These are phyloP conservation scores for Dictyostelium citrinum DNA, from an alignment of 78 protist genomes.

Conservation along the genomic window DNA sequence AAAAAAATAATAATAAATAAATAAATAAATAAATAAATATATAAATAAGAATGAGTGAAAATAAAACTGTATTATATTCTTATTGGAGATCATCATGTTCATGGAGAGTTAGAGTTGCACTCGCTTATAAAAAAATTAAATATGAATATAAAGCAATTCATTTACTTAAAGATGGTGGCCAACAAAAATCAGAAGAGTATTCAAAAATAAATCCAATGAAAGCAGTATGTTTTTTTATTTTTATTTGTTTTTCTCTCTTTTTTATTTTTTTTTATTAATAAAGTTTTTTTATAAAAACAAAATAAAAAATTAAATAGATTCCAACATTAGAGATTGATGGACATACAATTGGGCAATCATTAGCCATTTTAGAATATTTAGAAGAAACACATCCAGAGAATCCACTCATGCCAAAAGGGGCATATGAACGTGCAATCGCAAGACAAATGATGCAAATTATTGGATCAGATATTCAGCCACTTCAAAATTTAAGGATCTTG, in stretches of 20 bases:
- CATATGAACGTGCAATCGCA: conserved; percentile 69
- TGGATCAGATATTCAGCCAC: conserved; percentile 84
- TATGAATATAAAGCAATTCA: conserved; percentile 76
- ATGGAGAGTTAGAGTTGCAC: conserved; percentile 90
- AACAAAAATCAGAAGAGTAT: conserved; percentile 67
- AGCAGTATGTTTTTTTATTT: background rate
- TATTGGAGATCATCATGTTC: conserved; percentile 91
- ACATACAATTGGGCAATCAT: conserved; percentile 66
- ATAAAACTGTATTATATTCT: conserved; percentile 58
- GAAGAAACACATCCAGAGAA: conserved; percentile 73
- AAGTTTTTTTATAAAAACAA: too few relatives aligned
- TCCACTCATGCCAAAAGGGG: conserved; percentile 59
- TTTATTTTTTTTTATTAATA: background rate
- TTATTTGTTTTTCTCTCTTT: background rate
- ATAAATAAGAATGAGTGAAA: background rate
- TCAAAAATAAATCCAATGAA: conserved; percentile 53
- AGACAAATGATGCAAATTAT: conserved; percentile 77
- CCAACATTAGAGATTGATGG: conserved; percentile 73
- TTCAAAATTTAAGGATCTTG: conserved; percentile 79
- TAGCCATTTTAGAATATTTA: conserved; percentile 83
- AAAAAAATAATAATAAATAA: too few relatives aligned
- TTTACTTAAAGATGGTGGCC: conserved; percentile 80
- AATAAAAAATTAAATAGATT: background rate
- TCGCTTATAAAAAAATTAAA: conserved; percentile 54
- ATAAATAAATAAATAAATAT: background rate